Base-by-base conservation (phyloP, 2,329 filamentous ascomycete genomes). In the Colletotrichum higginsianum region DNA sequence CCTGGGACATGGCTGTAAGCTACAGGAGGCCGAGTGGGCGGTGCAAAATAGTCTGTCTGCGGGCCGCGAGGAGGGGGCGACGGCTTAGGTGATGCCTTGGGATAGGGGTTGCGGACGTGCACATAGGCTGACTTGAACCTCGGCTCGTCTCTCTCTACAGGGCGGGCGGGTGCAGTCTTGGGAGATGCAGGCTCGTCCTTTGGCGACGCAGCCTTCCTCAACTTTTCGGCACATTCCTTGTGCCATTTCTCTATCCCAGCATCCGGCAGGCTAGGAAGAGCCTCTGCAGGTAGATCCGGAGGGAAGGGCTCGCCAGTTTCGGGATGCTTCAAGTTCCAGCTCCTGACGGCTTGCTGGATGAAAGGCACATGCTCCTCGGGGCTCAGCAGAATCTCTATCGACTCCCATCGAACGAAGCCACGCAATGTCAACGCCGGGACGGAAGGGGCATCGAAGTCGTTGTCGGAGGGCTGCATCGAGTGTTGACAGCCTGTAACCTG, bases 391-490 rank as follows among this genome's bases (percentile, higher is more conserved):
- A 98, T 88, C 83, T 98, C 94, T 66, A 98, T 93, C 0, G 94
- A 94, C 84, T 98, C 93, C 96, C 96, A 99, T 80, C 94, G 91
- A 53, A 96, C 93, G 80, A 97, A 99, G 50, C 96, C 96, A 77
- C 90, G 89, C 0, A 88, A 86, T 46, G 96, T 97, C 67, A 99
- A 84, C 16, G 95, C 94, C 0, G 96, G 96, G 52, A 98, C 88
- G 0, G 89, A 91, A 0, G 96, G 96, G 0, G 91, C 86, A 4
- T 88, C 88, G 79, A 93, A 98, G 74, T 94, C 89, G 76, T 91
- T 88, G 49, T 90, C 88, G 52, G 67, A 64, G 1, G 94, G 94
- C 75, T 97, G 93, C 38, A 98, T 87, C 61, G 91, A 91, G 82
- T 98, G 96, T 77, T 95, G 93, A 80, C 96, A 98, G 76, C 96